phyloP scores from a whole-genome alignment of 192 early-diverging fungal genomes.

The Coemansia sp. region DNA sequence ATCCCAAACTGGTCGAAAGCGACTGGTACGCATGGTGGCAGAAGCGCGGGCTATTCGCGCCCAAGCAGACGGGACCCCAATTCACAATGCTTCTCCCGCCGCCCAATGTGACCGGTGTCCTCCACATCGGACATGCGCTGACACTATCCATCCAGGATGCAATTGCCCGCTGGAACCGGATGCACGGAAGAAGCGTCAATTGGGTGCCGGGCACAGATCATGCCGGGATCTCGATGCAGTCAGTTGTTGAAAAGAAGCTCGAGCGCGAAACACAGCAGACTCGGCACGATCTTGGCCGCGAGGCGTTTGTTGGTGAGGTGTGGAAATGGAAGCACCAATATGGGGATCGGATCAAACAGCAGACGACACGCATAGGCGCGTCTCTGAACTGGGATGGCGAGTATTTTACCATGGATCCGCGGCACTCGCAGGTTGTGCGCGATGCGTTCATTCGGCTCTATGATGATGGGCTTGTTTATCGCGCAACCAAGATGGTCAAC shows the following conservation, averaged over 20 bases:
- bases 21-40: slow-evolving; percentile 99
- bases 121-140: slow-evolving; percentile 93
- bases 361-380: slow-evolving; percentile 77
- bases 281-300: slow-evolving; percentile 84
- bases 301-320: slow-evolving; percentile 77
- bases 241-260: slow-evolving; percentile 92
- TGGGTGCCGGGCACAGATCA: slow-evolving; percentile 98
- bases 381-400: slow-evolving; percentile 85
- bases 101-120: slow-evolving; percentile 94
- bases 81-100: slow-evolving; percentile 93
- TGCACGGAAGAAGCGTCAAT: slow-evolving; percentile 85
- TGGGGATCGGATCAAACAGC: slow-evolving; percentile 77
- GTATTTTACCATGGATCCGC: slow-evolving; percentile 91
- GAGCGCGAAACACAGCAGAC: slow-evolving; percentile 50
- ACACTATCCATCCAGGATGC: slow-evolving; percentile 87
- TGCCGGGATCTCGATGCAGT: slow-evolving; percentile 95
- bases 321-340: slow-evolving; percentile 86
- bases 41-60: slow-evolving; percentile 60
- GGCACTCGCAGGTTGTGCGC: slow-evolving; percentile 68
- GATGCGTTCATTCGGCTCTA: slow-evolving; percentile 89
- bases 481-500: slow-evolving; percentile 90
- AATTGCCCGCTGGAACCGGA: slow-evolving; percentile 75
- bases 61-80: slow-evolving; percentile 32
- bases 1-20: slow-evolving; percentile 64
- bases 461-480: slow-evolving; percentile 86